Conservation (phyloP, 108 stramenopile species). For the Pseudonitzschia multistriata region DNA sequence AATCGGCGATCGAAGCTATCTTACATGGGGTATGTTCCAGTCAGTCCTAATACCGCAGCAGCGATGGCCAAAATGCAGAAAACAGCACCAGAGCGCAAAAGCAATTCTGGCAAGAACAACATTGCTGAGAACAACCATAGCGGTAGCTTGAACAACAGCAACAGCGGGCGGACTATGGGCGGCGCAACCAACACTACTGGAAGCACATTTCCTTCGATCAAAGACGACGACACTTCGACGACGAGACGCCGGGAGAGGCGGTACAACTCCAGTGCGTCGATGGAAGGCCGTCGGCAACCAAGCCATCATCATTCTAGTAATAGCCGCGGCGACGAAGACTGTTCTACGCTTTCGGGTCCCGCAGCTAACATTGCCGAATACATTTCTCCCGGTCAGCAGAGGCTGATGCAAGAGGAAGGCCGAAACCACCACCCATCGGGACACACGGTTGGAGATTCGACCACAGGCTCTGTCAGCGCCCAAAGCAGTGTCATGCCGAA, state of each 20-base stretch:
- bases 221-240: constrained; percentile 13
- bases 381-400: background rate
- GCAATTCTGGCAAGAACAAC: background rate
- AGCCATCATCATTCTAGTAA: background rate
- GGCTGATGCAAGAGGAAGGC: background rate
- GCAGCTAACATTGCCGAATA: background rate
- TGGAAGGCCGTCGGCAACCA: background rate
- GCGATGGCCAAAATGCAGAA: background rate
- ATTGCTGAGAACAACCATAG: background rate
- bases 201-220: constrained; percentile 6
- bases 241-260: background rate
- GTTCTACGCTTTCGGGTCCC: background rate
- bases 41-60: constrained; percentile 13
- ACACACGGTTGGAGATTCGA: background rate
- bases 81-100: background rate
- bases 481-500: constrained; percentile 12
- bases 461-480: background rate
- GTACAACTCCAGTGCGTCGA: background rate
- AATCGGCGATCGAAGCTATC: background rate
- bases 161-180: background rate
- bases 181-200: background rate
- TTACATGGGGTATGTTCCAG: constrained; percentile 12
- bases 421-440: background rate
- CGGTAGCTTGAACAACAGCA: background rate
- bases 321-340: background rate